Base-by-base conservation (phyloP, 2,329 filamentous ascomycete genomes). In the Nothophoma quercina region DNA sequence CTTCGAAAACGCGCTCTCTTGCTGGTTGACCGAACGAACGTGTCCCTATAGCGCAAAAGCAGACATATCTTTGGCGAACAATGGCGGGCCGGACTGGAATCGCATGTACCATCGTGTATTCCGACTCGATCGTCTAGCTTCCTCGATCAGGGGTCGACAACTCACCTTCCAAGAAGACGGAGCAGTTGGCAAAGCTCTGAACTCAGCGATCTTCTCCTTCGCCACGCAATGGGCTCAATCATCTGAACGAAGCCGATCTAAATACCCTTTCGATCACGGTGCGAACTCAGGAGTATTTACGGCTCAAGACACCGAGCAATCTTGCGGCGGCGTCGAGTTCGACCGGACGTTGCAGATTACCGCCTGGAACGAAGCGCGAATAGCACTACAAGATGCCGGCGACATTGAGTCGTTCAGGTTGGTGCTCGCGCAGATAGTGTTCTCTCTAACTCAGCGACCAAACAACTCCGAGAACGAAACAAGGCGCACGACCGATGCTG, bases 21-120 rank as follows among this genome's bases (percentile, higher is more conserved):
- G 81, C 60, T 84, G 81, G 81, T 59, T 83, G 15, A 81, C 80
- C 0, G 81, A 83, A 54, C 73, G 76, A 38, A 83, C 79, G 2
- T 84, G 81, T 46, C 81, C 81, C 0, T 83, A 83, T 58, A 71
- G 71, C 56, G 61, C 72, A 36, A 55, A 64, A 33, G 60, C 61
- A 44, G 63, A 70, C 19, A 56, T 55, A 28, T 67, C 59, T 23
- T 60, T 65, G 40, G 65, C 65, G 22, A 49, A 64, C 46, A 70
- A 76, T 29, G 71, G 70, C 48, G 77, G 78, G 1, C 69, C 77
- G 0, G 70, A 72, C 0, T 81, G 78, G 78, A 82, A 81, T 49
- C 72, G 79, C 18, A 79, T 83, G n/a, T 82, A 80, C 47, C 71
- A 73, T 23, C 79, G 79, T 3, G 79, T 82, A 3, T 70, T 78